Conservation (phyloP, 495 filamentous ascomycete genomes). For the Neurospora sp. region DNA sequence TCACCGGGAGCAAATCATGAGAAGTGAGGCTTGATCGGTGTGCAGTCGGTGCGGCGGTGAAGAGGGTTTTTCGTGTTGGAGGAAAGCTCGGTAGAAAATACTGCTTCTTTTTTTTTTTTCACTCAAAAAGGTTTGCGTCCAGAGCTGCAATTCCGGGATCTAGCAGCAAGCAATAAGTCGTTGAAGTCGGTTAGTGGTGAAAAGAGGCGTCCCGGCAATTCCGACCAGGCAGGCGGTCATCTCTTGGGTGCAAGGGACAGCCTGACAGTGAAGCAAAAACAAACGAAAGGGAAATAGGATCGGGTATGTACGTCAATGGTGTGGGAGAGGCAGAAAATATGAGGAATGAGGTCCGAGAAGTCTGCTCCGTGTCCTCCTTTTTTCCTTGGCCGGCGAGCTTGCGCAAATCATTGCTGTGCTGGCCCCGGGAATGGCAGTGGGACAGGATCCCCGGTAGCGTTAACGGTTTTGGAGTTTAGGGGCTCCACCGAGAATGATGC, state of each 20-base stretch:
- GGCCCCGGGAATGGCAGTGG: neutral
- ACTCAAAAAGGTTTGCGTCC: neutral
- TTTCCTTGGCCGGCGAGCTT: neutral
- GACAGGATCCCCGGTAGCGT: neutral
- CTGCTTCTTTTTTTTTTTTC: neutral
- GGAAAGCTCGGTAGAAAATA: neutral
- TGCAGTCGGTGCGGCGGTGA: neutral
- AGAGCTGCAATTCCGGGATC: constrained; percentile 13
- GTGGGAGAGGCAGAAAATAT: neutral
- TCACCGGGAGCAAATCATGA: constrained; percentile 10
- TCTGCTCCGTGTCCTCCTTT: neutral
- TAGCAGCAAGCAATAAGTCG: constrained; percentile 9
- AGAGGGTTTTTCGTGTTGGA: neutral
- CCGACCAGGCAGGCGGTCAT: constrained; percentile 7
- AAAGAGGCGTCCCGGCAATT: constrained; percentile 5
- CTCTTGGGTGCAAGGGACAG: constrained; percentile 10
- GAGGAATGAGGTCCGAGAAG: neutral
- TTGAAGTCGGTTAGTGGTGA: neutral
- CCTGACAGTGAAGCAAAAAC: constrained; percentile 3
- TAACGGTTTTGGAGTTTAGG: neutral
- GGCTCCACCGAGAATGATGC: neutral
- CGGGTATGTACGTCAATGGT: neutral
- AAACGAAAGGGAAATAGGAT: constrained; percentile 1
- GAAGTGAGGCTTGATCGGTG: neutral
- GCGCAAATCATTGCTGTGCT: neutral